Percentiles rank a stretch among this genome's conserved stretches.
These are phyloP conservation scores for Themeda triandra DNA, from an alignment of 176 grass and related monocot genomes.

Conservation along the genomic window DNA sequence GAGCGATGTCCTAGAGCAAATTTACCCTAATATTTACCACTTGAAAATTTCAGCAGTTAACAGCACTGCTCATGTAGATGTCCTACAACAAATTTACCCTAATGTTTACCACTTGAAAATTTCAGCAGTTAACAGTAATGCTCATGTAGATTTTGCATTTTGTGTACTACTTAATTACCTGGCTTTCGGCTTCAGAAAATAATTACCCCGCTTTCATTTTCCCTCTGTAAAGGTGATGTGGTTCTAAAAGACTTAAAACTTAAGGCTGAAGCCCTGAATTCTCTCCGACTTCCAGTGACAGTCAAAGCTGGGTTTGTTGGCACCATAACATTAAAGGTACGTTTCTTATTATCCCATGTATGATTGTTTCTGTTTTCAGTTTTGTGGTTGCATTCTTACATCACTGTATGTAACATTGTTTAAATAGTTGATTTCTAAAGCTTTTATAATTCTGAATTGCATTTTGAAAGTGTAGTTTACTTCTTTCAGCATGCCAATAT, in stretches of 20 bases:
- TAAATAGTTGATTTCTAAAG: not conserved
- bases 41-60: constrained; percentile 11
- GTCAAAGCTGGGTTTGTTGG: constrained; percentile 99
- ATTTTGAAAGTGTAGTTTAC: not conserved
- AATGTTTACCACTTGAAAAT: constrained; percentile 12
- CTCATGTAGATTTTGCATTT: not conserved
- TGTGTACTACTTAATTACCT: constrained; percentile 7
- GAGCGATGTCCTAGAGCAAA: not conserved
- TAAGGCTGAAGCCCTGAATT: constrained; percentile 96
- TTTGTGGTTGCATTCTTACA: not conserved
- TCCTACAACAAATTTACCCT: not conserved
- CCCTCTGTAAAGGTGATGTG: constrained; percentile 74
- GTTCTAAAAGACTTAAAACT: constrained; percentile 97
- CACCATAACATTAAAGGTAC: constrained; percentile 95
- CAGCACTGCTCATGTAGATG: not conserved
- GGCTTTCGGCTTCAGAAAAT: not conserved
- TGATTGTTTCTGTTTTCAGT: constrained; percentile 15
- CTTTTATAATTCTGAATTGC: constrained; percentile 6
- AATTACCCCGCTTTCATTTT: constrained; percentile 23
- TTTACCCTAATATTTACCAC: not conserved
- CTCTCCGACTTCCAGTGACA: constrained; percentile 89
- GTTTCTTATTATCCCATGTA: not conserved
- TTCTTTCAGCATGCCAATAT: not conserved
- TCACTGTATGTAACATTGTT: not conserved
- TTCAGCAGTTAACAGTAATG: not conserved